Conservation (phyloP, 179 eudicot species). For the Gypsophila paniculata region DNA sequence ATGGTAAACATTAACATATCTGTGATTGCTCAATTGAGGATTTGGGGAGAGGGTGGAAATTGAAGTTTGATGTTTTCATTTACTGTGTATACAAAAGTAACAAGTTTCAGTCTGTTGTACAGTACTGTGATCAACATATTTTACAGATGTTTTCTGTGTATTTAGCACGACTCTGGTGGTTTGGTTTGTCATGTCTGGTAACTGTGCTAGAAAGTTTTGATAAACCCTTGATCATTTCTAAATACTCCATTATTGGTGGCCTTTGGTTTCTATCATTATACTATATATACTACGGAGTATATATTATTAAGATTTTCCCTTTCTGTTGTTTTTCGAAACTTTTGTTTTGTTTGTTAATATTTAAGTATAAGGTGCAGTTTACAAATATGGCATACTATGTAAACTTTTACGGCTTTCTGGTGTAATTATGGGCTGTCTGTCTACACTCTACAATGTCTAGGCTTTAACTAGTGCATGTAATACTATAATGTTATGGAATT, state of each 20-base stretch:
- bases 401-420: background rate
- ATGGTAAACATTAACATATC: conserved; percentile 2
- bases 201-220: background rate
- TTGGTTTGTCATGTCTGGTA: conserved; percentile 8
- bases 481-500: no score
- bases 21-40: background rate
- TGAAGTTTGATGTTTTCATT: conserved; percentile 3
- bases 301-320: no score
- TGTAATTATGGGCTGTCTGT: background rate
- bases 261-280: no score
- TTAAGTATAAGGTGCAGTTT: no score
- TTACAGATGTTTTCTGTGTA: conserved; percentile 16
- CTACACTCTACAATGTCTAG: background rate
- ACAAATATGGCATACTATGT: background rate
- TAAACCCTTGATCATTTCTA: background rate
- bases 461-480: no score
- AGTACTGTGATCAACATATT: conserved; percentile 4
- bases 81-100: conserved; percentile 10
- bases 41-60: background rate
- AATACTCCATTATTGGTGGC: no score
- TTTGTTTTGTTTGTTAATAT: background rate
- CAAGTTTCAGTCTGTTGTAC: conserved; percentile 17
- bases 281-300: no score
- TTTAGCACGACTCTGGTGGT: background rate
- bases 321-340: background rate